These are phyloP conservation scores for Apiospora aurea DNA, from an alignment of 2,329 filamentous ascomycete genomes.

Conservation along the genomic window DNA sequence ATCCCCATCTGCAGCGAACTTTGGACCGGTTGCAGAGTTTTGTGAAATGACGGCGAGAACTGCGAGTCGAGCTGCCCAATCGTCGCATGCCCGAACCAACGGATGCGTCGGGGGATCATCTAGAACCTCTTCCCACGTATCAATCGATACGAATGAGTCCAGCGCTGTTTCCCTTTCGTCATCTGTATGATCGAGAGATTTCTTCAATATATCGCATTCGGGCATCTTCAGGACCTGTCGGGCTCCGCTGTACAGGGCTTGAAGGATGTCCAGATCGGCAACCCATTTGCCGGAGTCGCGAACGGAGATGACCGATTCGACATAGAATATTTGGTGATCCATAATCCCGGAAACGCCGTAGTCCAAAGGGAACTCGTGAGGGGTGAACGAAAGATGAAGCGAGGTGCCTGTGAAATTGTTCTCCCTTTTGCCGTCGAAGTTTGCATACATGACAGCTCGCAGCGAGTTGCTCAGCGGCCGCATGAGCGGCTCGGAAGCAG, in stretches of 20 bases:
- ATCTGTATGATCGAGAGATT: too few relatives aligned
- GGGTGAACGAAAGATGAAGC: constrained; percentile 14
- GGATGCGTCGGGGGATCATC: not conserved
- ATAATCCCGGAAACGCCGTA: not conserved
- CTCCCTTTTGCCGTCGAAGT: constrained; percentile 16
- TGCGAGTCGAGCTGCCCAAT: not conserved
- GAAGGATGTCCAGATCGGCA: not conserved
- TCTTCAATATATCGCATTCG: too few relatives aligned
- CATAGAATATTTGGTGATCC: constrained; percentile 18
- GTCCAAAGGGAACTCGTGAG: constrained; percentile 10
- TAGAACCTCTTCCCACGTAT: not conserved
- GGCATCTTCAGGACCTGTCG: too few relatives aligned
- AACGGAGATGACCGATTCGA: not conserved
- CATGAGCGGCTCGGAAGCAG: not conserved
- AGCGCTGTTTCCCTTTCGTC: too few relatives aligned
- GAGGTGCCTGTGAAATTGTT: constrained; percentile 22
- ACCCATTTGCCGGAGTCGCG: constrained; percentile 19
- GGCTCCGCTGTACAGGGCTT: too few relatives aligned
- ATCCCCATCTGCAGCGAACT: not conserved
- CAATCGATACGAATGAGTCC: not conserved
- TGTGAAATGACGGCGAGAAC: not conserved
- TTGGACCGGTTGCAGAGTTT: not conserved
- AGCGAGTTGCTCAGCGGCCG: constrained; percentile 14
- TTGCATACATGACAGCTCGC: not conserved
- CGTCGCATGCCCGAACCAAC: not conserved